A percentile compares a stretch with the other conserved stretches of the same genome.
phyloP scores from a whole-genome alignment of 345 rosid species.

The Corchorus capsularis region DNA sequence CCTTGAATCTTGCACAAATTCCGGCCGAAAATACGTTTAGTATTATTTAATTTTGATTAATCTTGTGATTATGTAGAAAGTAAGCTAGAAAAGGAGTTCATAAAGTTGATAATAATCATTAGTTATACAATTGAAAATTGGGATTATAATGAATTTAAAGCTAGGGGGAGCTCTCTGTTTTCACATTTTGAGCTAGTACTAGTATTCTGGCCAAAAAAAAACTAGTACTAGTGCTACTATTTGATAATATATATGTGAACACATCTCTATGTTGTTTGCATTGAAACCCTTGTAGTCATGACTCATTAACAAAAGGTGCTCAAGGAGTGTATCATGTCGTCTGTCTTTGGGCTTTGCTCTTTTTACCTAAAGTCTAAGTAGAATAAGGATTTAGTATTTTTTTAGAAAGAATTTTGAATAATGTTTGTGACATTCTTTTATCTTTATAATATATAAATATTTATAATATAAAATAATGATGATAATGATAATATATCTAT shows the following conservation, averaged over 20 bases:
- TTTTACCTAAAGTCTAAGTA: not conserved
- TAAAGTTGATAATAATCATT: not conserved
- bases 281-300: not conserved
- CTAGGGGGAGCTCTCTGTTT: not conserved
- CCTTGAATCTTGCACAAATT: not conserved
- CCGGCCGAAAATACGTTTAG: not conserved
- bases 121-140: not conserved
- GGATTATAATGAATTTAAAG: not conserved
- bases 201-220: too few relatives aligned
- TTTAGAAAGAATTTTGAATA: not conserved
- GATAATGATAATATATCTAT: too few relatives aligned
- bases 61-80: not conserved
- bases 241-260: not conserved
- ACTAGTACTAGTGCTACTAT: too few relatives aligned
- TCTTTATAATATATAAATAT: not conserved
- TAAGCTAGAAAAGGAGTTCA: not conserved
- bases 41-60: not conserved
- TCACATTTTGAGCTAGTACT: too few relatives aligned
- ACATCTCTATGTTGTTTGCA: not conserved
- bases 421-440: not conserved
- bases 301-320: not conserved
- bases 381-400: not conserved
- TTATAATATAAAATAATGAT: too few relatives aligned
- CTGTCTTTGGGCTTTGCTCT: constrained; percentile 6
- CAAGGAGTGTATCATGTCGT: constrained; percentile 4